Base-by-base conservation (phyloP, 1,284 basidiomycete species). In the Cystobasidiaceae sp. region DNA sequence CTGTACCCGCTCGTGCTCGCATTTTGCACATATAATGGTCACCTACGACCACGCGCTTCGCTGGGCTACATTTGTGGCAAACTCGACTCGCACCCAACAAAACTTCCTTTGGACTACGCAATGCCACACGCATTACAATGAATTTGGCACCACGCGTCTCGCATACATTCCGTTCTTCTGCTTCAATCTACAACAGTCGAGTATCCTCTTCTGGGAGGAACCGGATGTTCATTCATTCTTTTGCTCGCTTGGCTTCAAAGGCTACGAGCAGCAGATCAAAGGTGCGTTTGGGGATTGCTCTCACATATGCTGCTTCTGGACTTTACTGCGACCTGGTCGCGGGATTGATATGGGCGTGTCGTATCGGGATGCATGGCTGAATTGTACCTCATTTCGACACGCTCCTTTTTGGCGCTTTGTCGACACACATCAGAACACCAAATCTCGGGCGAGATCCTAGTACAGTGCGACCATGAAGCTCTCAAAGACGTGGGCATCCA, bases 371-470 rank as follows among this genome's bases (percentile, higher is more conserved):
- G n/a, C n/a, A n/a, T n/a, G n/a, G n/a, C n/a, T n/a, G 54, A 13
- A 51, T 30, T 13, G 17, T 13, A 25, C 39, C 8, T 15, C 19
- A 30, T 15, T 13, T 25, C 21, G n/a, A 6, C 30, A 15, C 3
- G 17, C 3, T 50, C 9, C 63, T 27, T 15, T 32, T 32, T 37
- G 37, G 33, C 45, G 45, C 60, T 21, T 25, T 25, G 30, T 41
- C 7, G 7, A 4, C 7, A 17, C 4, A 11, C 13, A 34, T n/a
- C 75, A 93, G 93, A 93, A 76, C 89, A 97, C 77, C 86, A 85
- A 69, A 89, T 97, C 71, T 87, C 87, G 5, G 93, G 93, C 60
- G 90, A 94, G 70, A 85, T 91, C 1, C 81, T 97, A 17, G 85
- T 87, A 67, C 81, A 88, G 71, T 82, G 96, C 45, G 88, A 92